Evolutionary conservation across 1,284 basidiomycete genomes (phyloP), one percentile per base, ranked within the genome.

Genomic region (Ganoderma sinense): DNA sequence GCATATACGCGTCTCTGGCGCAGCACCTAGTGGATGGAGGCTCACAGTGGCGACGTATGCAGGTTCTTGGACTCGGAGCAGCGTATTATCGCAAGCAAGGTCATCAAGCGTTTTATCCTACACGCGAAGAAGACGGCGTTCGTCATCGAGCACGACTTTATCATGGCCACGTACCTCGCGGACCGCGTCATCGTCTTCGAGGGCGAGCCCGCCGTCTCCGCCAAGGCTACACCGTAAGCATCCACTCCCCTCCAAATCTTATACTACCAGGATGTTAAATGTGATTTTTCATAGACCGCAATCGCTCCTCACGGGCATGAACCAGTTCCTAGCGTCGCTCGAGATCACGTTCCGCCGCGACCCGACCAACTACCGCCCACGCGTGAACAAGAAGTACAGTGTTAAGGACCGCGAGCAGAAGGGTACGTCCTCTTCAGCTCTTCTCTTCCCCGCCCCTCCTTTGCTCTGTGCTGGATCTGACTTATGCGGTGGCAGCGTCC

Each of bases 61-160:
- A 94, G 93, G 80, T 96, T 97, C 91, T 86, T 99, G 77, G 97
- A 99, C 81, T 98, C 97, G 43, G 97, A 99, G 81, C 97, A 99
- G 82, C 97, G 97, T 92, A 98, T 99, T 80, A 94, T 96, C 74
- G 95, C 97, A 8, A 93, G 93, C 79, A 97, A 97, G 80, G 96
- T 98, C 78, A 98, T 99, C 85, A 99, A 99, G 84, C 91, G 96
- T 69, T 98, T 97, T 82, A 94, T 98, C 78, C 90, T 99, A 60
- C 92, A 96, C 76, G 89, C 95, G 18, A 97, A 98, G 87, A 96
- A 97, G 84, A 98, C 97, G 0, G 97, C 97, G 0, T 98, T 99
- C 81, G 88, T 98, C 76, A 97, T 98, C 78, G 97, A 98, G 87
- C 97, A 98, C 89, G 97, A 98, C 85, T 98, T 98, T 82, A 96